These are phyloP conservation scores for Dendrobium chrysotoxum DNA, from an alignment of 106 monocot species.

Conservation along the genomic window DNA sequence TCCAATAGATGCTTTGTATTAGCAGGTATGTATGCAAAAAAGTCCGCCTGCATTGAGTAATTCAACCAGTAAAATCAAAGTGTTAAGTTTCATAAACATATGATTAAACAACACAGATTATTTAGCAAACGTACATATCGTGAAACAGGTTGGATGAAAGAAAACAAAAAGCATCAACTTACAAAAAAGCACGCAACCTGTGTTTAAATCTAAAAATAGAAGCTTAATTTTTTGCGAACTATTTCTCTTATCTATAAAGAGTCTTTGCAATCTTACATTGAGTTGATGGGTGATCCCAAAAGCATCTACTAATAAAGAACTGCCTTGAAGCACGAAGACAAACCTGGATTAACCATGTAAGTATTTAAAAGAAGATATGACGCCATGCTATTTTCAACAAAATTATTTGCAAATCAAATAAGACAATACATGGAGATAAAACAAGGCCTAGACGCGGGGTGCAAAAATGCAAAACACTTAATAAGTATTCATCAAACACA, in stretches of 20 bases:
- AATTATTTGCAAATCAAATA: background rate
- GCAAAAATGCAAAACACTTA: background rate
- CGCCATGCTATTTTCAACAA: background rate
- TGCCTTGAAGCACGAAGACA: slow-evolving; percentile 71
- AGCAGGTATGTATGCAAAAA: slow-evolving; percentile 81
- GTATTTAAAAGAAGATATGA: slow-evolving; percentile 1
- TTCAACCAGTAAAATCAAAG: background rate
- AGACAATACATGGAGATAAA: background rate
- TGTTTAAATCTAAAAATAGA: background rate
- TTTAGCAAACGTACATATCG: background rate
- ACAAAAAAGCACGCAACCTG: background rate
- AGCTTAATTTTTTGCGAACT: background rate
- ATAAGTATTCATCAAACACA: background rate
- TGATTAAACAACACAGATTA: slow-evolving; percentile 2
- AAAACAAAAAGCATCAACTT: background rate
- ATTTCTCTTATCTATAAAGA: background rate
- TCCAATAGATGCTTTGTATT: slow-evolving; percentile 46
- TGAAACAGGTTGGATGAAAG: background rate
- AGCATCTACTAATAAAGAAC: slow-evolving; percentile 31
- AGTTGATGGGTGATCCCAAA: slow-evolving; percentile 39
- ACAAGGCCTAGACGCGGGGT: background rate
- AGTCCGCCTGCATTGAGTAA: slow-evolving; percentile 54
- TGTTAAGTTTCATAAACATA: background rate
- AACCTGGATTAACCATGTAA: slow-evolving; percentile 44
- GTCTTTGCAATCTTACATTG: slow-evolving; percentile 36